Evolutionary conservation across 768 basidiomycete species (phyloP).

Genomic region (Amanita pallidorosea): DNA sequence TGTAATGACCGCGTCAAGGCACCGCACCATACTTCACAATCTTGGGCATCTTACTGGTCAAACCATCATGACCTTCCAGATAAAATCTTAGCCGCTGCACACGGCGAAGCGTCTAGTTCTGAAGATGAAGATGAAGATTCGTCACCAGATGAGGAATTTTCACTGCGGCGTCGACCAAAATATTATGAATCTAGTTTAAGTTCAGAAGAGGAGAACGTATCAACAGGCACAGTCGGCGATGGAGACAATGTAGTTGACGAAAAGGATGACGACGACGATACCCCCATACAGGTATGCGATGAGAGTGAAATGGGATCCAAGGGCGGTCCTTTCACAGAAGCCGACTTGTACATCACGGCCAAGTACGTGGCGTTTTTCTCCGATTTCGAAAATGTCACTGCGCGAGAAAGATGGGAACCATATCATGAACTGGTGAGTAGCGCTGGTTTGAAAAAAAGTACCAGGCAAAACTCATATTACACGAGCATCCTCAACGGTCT

Average conservation of each 20-base stretch:
- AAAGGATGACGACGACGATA: slow-evolving; percentile 23
- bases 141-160: slow-evolving; percentile 9
- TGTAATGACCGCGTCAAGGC: slow-evolving; percentile 26
- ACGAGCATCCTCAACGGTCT: slow-evolving; percentile 43
- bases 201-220: slow-evolving; percentile 14
- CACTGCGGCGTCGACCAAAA: slow-evolving; percentile 16
- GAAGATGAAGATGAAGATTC: slow-evolving; percentile 14
- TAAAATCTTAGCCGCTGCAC: slow-evolving; percentile 42
- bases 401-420: slow-evolving; percentile 42
- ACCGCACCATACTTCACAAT: slow-evolving; percentile 53
- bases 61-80: slow-evolving; percentile 56
- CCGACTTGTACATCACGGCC: slow-evolving; percentile 52
- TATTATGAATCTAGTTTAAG: slow-evolving; percentile 10
- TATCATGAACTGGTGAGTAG: slow-evolving; percentile 39
- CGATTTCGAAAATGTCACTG: slow-evolving; percentile 30
- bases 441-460: neutral
- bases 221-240: slow-evolving; percentile 14
- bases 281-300: slow-evolving; percentile 19
- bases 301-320: slow-evolving; percentile 42
- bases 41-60: slow-evolving; percentile 64
- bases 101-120: slow-evolving; percentile 19
- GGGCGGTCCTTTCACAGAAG: slow-evolving; percentile 41
- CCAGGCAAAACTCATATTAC: neutral
- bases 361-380: slow-evolving; percentile 42
- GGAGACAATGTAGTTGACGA: slow-evolving; percentile 19